A percentile compares a stretch with the other conserved stretches of the same genome.
Evolutionary conservation across 305 asterid species (phyloP).

Genomic region (Nicotiana rustica): DNA sequence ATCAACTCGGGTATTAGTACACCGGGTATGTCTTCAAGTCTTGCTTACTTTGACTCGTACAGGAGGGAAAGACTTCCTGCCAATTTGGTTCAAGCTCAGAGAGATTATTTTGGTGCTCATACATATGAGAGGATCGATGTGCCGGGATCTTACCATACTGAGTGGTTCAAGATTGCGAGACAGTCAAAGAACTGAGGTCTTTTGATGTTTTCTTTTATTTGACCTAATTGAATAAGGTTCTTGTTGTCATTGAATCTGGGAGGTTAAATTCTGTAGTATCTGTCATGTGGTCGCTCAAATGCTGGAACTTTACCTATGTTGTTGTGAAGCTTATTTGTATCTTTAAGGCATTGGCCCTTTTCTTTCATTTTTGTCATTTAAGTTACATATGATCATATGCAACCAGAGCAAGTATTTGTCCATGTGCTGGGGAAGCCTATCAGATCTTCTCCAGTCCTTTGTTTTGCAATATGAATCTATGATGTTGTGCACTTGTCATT

Average conservation of each 20-base stretch:
- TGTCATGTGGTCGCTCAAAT: slow-evolving; percentile 15
- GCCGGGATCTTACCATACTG: slow-evolving; percentile 83
- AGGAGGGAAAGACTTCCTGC: slow-evolving; percentile 92
- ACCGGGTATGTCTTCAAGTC: slow-evolving; percentile 97
- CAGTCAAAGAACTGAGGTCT: slow-evolving; percentile 52
- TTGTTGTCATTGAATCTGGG: background rate
- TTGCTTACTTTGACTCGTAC: slow-evolving; percentile 90
- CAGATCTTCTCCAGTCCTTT: background rate
- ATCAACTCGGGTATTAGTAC: slow-evolving; percentile 90
- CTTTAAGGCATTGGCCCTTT: background rate
- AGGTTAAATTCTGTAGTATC: background rate
- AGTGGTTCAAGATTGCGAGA: slow-evolving; percentile 92
- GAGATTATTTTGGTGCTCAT: slow-evolving; percentile 98
- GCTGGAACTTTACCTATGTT: slow-evolving; percentile 3
- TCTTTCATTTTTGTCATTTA: background rate
- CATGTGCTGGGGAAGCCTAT: background rate
- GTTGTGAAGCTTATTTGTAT: slow-evolving; percentile 10
- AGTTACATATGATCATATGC: slow-evolving; percentile 3
- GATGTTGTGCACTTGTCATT: background rate
- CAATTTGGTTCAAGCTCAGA: slow-evolving; percentile 92
- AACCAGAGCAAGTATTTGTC: background rate
- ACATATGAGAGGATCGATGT: slow-evolving; percentile 87
- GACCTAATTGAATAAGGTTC: slow-evolving; percentile 29
- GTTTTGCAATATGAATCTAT: background rate
- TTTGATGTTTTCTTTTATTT: slow-evolving; percentile 26